Base-by-base conservation (phyloP, 1,139 yeast genomes). In the Diutina catenulata region DNA sequence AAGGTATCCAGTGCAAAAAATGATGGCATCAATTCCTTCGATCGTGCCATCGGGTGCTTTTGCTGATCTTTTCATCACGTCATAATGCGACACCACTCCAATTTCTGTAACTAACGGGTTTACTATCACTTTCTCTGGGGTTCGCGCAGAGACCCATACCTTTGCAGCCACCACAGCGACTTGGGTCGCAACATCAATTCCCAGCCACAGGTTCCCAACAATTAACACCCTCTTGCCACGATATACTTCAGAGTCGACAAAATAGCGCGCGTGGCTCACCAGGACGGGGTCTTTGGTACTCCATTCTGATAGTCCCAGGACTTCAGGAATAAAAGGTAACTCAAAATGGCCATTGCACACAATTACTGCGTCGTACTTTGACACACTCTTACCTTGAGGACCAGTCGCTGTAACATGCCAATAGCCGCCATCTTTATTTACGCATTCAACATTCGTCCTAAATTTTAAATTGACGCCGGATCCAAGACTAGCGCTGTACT, bases 1-100 rank as follows among this genome's bases (percentile, higher is more conserved):
- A 21, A 64, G 57, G 50, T 72, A 79, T 0, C 87, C 86, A 1
- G 87, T 79, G 25, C 82, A 80, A 51, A 71, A 77, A 3, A 80
- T 51, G n/a, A 79, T 52, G 15, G 46, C 49, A 40, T 74, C 81
- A 33, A 76, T 62, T 37, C 61, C 55, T 10, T 63, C 37, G 1
- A 37, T 42, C 24, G 48, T 42, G 3, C 38, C 27, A 15, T 50
- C 47, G 2, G 25, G 7, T 11, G 21, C 13, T 5, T 4, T 19
- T 3, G 14, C 35, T 14, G 14, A 15, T 6, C 25, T 24, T 14
- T n/a, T 20, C 9, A n/a, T 9, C 24, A 49, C 49, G 37, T 60
- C 53, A 40, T 64, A 60, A 28, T 50, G 45, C 9, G 53, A 56
- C 11, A 69, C 48, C 21, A 57, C 51, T 1, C 56, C 60, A 16